Evolutionary conservation across 768 basidiomycete species (phyloP), one percentile per base, ranked within the genome.

Genomic region (Lactarius evosmus): DNA sequence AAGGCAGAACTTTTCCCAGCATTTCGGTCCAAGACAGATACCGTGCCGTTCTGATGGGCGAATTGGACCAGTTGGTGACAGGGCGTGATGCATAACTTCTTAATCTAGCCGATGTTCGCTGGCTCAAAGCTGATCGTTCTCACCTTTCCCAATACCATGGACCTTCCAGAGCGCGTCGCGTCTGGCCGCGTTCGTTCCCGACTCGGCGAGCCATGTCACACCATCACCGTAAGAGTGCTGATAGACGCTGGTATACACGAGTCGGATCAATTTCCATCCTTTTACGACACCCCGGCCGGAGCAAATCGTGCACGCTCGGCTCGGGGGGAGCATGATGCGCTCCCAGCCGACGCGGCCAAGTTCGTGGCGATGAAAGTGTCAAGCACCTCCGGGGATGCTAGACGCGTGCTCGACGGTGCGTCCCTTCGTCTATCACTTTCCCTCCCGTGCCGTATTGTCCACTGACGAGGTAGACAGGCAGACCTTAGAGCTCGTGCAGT

Each of bases 1-100:
- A 96, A 95, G 72, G 91, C 93, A 86, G 63, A 82, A 83, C 6
- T 82, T 98, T 38, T 89, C 87, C 58, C 79, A 77, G 54, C 84
- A 96, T 74, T 99, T 98, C 69, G 83, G 14, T 62, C 67, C 46
- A 68, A 33, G 11, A 27, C 17, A 22, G 8, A 19, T 14, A 33
- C 29, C 97, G 95, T 62, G 90, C 98, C 4, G 95, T 98, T 4
- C 79, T 99, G 17, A 98, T 99, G 93, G 96, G 98, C 74, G 97
- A 99, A 75, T 82, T 99, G 4, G 97, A 99, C 75, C 97, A 98
- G 73, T 82, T 99, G 32, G 85, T 98, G 69, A 98, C 96, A 99
- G 74, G 96, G 98, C 62, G 96, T 99, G 14, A 90, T 99, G 25
- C 98, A 99, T 77, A 98, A 98, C 72, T 98, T 99, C 76, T 98